Evolutionary conservation across 1,139 yeast genomes (phyloP).

Genomic region (Hyphopichia wangnamkhiaoensis): DNA sequence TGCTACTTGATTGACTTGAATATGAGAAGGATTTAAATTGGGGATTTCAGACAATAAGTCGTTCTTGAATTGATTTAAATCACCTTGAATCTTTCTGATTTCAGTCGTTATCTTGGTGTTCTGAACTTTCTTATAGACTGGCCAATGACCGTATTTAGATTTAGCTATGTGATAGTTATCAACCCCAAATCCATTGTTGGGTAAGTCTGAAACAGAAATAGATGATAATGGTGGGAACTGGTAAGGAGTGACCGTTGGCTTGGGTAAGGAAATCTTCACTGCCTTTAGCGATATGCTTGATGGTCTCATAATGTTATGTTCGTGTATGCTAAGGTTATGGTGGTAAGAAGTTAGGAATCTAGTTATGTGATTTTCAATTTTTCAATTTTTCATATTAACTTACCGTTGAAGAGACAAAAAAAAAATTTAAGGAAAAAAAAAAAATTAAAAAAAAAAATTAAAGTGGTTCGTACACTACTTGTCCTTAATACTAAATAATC

Average conservation of each 20-base stretch:
- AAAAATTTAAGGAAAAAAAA: conserved; percentile 2
- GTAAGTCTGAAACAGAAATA: conserved; percentile 28
- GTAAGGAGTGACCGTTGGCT: conserved; percentile 19
- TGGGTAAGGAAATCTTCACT: conserved; percentile 23
- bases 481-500: too few species aligned
- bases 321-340: neutral
- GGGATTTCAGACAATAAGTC: conserved; percentile 56
- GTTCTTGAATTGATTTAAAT: conserved; percentile 54
- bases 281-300: conserved; percentile 23
- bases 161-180: conserved; percentile 52
- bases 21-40: conserved; percentile 41
- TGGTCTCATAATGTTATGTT: conserved; percentile 26
- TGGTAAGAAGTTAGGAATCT: neutral
- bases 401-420: neutral
- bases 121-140: conserved; percentile 62
- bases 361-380: neutral
- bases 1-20: conserved; percentile 41
- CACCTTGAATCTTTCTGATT: conserved; percentile 64
- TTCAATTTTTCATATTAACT: neutral
- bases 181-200: conserved; percentile 45
- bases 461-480: neutral
- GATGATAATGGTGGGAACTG: conserved; percentile 30
- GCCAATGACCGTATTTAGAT: conserved; percentile 63
- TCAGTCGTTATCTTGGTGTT: conserved; percentile 61
- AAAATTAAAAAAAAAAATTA: neutral